A percentile compares a stretch with the other conserved stretches of the same genome.
These are phyloP conservation scores for Royoungia palumana DNA, from an alignment of 768 basidiomycete genomes.

Conservation along the genomic window DNA sequence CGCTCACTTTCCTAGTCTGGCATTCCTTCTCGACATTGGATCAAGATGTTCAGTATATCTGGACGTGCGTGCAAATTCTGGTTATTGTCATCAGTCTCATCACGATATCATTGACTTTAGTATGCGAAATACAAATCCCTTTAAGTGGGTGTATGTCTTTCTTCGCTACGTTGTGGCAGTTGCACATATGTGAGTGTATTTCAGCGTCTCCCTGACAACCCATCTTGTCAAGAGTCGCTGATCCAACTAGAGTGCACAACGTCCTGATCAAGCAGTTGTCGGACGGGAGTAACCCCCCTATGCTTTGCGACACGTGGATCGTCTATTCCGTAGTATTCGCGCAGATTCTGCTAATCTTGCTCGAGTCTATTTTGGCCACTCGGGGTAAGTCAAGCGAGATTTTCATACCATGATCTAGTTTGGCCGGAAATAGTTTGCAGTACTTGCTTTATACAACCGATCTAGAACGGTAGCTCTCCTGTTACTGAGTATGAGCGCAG, in stretches of 20 bases:
- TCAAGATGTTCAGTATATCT: constrained; percentile 21
- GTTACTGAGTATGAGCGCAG: constrained; percentile 2
- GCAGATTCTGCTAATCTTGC: constrained; percentile 7
- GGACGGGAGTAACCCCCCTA: constrained; percentile 10
- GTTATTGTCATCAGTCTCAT: neutral
- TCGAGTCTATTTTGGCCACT: constrained; percentile 16
- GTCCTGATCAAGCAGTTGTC: constrained; percentile 3
- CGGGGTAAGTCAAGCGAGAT: constrained; percentile 10
- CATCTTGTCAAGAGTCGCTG: neutral
- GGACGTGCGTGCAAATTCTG: constrained; percentile 16
- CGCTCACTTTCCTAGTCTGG: constrained; percentile 15
- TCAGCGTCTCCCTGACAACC: neutral
- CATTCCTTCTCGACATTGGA: constrained; percentile 8
- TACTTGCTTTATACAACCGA: constrained; percentile 20
- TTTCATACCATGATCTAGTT: neutral
- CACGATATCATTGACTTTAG: constrained; percentile 11
- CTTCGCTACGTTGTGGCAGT: constrained; percentile 23
- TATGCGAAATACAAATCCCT: constrained; percentile 16
- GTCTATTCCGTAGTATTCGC: neutral
- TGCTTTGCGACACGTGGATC: constrained; percentile 10
- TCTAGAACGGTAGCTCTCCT: constrained; percentile 10
- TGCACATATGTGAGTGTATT: constrained; percentile 18
- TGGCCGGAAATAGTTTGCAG: constrained; percentile 5
- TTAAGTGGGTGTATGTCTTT: constrained; percentile 33
- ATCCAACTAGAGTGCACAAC: constrained; percentile 15